Evolutionary conservation across 495 filamentous ascomycete species (phyloP).

Genomic region (Darksidea phi): DNA sequence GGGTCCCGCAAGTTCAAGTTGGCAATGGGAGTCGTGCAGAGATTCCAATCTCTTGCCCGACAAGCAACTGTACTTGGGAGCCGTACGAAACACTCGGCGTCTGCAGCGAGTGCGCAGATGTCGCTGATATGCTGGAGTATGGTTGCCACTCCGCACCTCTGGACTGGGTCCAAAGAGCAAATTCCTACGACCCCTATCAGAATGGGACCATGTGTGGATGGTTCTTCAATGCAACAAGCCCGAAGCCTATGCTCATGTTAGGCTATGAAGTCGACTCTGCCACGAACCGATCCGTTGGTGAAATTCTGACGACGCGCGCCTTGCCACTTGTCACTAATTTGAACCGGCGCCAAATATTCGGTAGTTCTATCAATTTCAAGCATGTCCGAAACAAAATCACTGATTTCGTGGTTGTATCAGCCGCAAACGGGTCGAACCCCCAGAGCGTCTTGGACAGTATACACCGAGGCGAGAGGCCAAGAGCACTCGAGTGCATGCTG

Average conservation of each 20-base stretch:
- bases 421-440: not conserved
- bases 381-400: constrained; percentile 21
- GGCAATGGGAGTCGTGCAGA: constrained; percentile 1
- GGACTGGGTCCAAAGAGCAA: not conserved
- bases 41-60: constrained; percentile 4
- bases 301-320: constrained; percentile 13
- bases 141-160: not conserved
- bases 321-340: constrained; percentile 17
- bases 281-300: not conserved
- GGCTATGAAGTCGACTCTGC: not conserved
- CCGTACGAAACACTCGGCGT: constrained; percentile 6
- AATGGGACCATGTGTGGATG: not conserved
- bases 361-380: constrained; percentile 26
- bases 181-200: not conserved
- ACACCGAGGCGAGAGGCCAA: constrained; percentile 10
- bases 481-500: constrained; percentile 27
- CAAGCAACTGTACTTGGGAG: constrained; percentile 15
- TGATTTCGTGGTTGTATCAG: constrained; percentile 13
- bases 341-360: constrained; percentile 1
- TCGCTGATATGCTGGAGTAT: not conserved
- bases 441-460: constrained; percentile 6
- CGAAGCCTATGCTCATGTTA: not conserved
- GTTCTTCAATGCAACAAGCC: not conserved
- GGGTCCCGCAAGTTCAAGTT: not conserved
- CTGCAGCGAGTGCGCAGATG: constrained; percentile 5